phyloP scores from a whole-genome alignment of 2,329 filamentous ascomycete species.

The Aspergillus transmontanensis region DNA sequence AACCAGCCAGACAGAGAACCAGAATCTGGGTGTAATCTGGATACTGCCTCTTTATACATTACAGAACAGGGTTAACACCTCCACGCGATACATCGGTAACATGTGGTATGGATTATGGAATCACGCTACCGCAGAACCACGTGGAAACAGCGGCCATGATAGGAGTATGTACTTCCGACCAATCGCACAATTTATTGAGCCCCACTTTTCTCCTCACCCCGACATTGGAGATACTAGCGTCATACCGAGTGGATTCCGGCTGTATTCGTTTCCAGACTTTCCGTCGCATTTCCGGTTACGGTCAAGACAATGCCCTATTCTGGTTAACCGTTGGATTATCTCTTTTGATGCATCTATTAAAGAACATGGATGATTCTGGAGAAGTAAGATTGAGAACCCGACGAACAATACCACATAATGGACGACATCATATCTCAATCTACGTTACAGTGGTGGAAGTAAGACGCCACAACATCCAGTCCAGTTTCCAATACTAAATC shows the following conservation, averaged over 20 bases:
- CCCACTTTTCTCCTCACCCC: slow-evolving; percentile 18
- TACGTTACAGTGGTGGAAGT: neutral
- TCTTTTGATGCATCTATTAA: neutral
- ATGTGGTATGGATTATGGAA: slow-evolving; percentile 10
- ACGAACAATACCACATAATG: neutral
- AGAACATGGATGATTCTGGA: neutral
- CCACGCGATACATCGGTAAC: slow-evolving; percentile 5
- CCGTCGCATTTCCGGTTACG: slow-evolving; percentile 1
- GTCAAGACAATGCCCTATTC: neutral
- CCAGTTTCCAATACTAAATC: neutral
- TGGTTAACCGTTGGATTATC: neutral
- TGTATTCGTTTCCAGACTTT: neutral
- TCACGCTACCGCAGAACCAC: slow-evolving; percentile 21
- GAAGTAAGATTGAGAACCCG: neutral
- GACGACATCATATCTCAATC: neutral
- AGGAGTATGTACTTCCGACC: slow-evolving; percentile 10
- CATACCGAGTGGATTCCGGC: slow-evolving; percentile 3
- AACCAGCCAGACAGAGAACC: neutral
- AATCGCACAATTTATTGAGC: slow-evolving; percentile 18
- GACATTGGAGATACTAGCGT: slow-evolving; percentile 19
- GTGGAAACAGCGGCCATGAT: slow-evolving; percentile 22
- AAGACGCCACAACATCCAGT: neutral
- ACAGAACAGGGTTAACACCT: neutral
- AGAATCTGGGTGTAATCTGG: neutral
- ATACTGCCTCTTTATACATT: neutral